phyloP scores from a whole-genome alignment of 768 basidiomycete species.

The Cystoderma amianthinum region DNA sequence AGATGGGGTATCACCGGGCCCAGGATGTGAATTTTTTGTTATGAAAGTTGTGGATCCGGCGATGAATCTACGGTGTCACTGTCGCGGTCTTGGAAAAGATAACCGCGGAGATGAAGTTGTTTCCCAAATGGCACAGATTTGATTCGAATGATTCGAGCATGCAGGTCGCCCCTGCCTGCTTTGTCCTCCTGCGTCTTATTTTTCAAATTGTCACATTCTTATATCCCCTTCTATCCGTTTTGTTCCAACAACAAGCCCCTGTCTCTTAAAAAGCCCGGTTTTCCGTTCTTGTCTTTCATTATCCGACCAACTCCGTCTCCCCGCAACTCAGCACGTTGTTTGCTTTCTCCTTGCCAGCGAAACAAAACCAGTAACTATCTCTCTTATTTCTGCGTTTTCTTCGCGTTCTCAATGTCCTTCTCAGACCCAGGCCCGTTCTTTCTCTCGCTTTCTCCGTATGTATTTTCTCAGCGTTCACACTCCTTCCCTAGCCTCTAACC shows the following conservation, averaged over 20 bases:
- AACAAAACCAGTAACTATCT: not conserved
- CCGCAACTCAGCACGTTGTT: not conserved
- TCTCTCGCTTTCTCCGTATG: not conserved
- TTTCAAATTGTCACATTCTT: no score
- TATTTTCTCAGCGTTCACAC: not conserved
- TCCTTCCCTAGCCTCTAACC: not conserved
- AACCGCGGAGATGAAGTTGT: constrained; percentile 11
- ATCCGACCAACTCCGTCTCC: not conserved
- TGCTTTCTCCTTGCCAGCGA: not conserved
- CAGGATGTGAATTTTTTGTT: no score
- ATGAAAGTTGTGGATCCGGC: not conserved
- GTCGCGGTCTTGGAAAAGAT: no score
- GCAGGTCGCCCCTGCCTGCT: no score
- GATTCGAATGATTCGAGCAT: constrained; percentile 2
- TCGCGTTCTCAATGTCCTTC: not conserved
- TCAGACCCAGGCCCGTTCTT: not conserved
- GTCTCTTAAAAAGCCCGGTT: not conserved
- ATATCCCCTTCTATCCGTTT: no score
- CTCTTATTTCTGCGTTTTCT: not conserved
- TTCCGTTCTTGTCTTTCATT: not conserved
- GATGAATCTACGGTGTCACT: not conserved
- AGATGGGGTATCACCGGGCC: no score
- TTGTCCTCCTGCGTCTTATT: no score
- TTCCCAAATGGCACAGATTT: constrained; percentile 4
- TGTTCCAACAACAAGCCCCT: not conserved